Base-by-base conservation (phyloP, 768 basidiomycete species). In the Suillus plorans region DNA sequence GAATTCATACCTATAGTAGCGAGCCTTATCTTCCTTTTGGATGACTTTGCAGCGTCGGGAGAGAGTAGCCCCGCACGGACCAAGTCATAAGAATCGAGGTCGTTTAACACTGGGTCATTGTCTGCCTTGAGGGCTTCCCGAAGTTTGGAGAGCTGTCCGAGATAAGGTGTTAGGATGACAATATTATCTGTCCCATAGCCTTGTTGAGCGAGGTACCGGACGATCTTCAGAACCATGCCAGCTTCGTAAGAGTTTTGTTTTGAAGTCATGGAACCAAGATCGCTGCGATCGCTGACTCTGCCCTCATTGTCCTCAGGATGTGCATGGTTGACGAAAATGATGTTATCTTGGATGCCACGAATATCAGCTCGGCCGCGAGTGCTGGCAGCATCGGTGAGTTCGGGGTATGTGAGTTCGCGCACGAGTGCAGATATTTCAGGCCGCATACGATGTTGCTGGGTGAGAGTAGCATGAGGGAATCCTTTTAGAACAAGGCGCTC, bases 371-470 rank as follows among this genome's bases (percentile, higher is more conserved):
- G 81, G 59, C 73, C 77, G 25, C 70, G 42, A 0, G 87, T 88
- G 5, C 63, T 69, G 1, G 77, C 69, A 0, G 85, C 85, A 64
- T 89, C 88, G 1, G 75, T 63, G 16, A 89, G 81, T 28, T 86
- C 84, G 0, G 85, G 85, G 66, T 89, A 89, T 0, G 87, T 88
- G 13, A 89, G 80, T 13, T 78, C 65, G 9, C 87, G 81, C 47
- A 89, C 80, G 28, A 88, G 77, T 0, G 78, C 68, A 20, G 88
- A 86, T 14, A 89, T 88, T 65, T 88, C 87, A 1, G 88, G 88
- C 7, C 86, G 79, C 88, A 89, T 89, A 22, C 88, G 82, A 69
- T 89, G 88, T 65, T 89, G 88, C 60, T 79, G 65, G 0, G 66
- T 70, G 18, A 89, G 80, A 0, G 79, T 84, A 56, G 72, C 65